These are phyloP conservation scores for Cucumis sativus DNA, from an alignment of 306 rosid species.

Conservation along the genomic window Cucumber_9930_V3 NC_026657.2:30452501-30453000, in stretches of 20 bases:
- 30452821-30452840: constrained; percentile 8
- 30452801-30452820: constrained; percentile 1
- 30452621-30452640: not conserved
- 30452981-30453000: too few relatives aligned
- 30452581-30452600: not conserved
- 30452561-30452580: constrained; percentile 12
- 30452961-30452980: too few relatives aligned
- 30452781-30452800: not conserved
- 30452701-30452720: constrained; percentile 16
- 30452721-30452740: not conserved
- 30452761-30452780: not conserved
- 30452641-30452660: constrained; percentile 15
- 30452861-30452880: constrained; percentile 9
- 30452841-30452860: constrained; percentile 26
- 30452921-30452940: not conserved
- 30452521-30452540: constrained; percentile 12
- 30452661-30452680: constrained; percentile 13
- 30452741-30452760: not conserved
- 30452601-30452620: not conserved
- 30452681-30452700: constrained; percentile 27
- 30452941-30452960: too few relatives aligned
- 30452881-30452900: not conserved
- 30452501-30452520: constrained; percentile 22
- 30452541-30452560: constrained; percentile 9
- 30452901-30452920: not conserved